A percentile compares a stretch with the other conserved stretches of the same genome.
Conservation (phyloP, 2,329 filamentous ascomycete genomes). For the Rhytidhysteron rufulum region DNA sequence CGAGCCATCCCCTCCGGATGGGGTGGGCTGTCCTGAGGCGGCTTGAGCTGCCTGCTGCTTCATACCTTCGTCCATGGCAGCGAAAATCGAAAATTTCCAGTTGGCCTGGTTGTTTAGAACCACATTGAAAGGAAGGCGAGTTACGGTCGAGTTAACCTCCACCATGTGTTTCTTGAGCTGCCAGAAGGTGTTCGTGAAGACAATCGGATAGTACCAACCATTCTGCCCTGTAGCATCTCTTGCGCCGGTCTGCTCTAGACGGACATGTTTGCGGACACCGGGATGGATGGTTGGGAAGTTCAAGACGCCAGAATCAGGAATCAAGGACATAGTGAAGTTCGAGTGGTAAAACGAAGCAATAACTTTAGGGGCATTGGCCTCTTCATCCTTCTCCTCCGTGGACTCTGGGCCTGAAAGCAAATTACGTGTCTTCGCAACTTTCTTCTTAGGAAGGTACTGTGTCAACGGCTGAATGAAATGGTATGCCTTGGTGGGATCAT, state of each 20-base stretch:
- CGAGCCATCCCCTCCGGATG: conserved; percentile 79
- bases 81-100: conserved; percentile 87
- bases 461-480: conserved; percentile 83
- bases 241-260: conserved; percentile 73
- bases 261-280: conserved; percentile 71
- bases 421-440: conserved; percentile 80
- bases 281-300: conserved; percentile 66
- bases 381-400: conserved; percentile 48
- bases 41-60: conserved; percentile 78
- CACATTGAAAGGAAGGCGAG: conserved; percentile 75
- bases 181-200: conserved; percentile 97
- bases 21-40: conserved; percentile 64
- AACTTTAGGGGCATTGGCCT: conserved; percentile 55
- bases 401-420: conserved; percentile 57
- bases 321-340: conserved; percentile 84
- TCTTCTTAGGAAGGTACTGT: conserved; percentile 88
- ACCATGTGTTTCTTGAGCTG: conserved; percentile 90
- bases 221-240: conserved; percentile 82
- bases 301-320: conserved; percentile 73
- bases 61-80: conserved; percentile 80
- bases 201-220: conserved; percentile 86
- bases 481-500: conserved; percentile 72
- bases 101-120: conserved; percentile 74
- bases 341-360: conserved; percentile 90
- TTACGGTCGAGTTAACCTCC: conserved; percentile 84